These are phyloP conservation scores for Cladobotryum protrusum DNA, from an alignment of 2,329 filamentous ascomycete genomes.

Conservation along the genomic window DNA sequence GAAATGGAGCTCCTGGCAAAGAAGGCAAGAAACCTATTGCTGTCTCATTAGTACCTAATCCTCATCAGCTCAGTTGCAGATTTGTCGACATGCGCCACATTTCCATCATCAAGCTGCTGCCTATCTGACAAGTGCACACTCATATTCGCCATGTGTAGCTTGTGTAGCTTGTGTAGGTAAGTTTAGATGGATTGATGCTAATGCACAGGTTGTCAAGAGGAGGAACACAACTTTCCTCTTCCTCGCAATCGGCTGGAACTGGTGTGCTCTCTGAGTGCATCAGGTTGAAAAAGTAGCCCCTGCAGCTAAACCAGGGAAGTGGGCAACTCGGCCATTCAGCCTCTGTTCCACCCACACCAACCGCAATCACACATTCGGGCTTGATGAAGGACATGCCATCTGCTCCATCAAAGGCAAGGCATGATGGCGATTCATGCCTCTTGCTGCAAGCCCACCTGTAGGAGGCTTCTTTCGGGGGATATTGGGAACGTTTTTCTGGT, in stretches of 20 bases:
- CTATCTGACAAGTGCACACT: no score
- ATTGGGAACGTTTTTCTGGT: not conserved
- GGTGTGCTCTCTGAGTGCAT: not conserved
- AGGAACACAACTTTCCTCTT: no score
- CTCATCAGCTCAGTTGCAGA: no score
- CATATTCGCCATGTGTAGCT: no score
- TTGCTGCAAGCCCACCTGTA: constrained; percentile 10
- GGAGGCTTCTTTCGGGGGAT: constrained; percentile 11
- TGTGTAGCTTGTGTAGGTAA: no score
- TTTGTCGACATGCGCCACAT: no score
- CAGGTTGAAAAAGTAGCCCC: not conserved
- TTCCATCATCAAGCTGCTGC: no score
- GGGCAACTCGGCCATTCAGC: constrained; percentile 3
- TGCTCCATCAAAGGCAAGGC: constrained; percentile 11
- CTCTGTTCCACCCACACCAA: constrained; percentile 5
- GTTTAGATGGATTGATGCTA: no score
- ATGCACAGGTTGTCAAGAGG: no score
- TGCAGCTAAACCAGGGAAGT: not conserved
- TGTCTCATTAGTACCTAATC: no score
- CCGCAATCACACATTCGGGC: not conserved
- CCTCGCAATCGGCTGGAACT: not conserved
- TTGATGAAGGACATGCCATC: not conserved
- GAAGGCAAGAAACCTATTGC: no score
- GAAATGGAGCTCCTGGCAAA: no score
- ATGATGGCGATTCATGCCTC: constrained; percentile 11